These are phyloP conservation scores for Arabidopsis suecica DNA, from an alignment of 345 rosid species.

Conservation along the genomic window DNA sequence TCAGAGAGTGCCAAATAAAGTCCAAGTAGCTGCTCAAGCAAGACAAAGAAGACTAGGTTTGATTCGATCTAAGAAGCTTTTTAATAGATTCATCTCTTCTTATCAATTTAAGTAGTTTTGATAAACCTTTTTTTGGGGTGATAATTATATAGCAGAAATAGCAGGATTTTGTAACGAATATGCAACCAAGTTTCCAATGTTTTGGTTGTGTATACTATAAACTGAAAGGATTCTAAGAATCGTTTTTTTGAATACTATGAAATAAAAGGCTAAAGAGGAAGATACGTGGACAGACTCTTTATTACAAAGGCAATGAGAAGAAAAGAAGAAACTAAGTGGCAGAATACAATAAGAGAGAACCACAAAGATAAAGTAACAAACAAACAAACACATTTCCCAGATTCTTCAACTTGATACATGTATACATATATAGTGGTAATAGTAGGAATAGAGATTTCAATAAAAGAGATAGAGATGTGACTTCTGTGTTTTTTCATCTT, in stretches of 20 bases:
- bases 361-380: not conserved
- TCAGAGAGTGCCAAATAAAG: not conserved
- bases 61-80: conserved; percentile 35
- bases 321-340: conserved; percentile 30
- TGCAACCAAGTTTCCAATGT: conserved; percentile 16
- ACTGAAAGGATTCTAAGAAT: conserved; percentile 6
- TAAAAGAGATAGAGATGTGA: not conserved
- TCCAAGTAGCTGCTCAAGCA: conserved; percentile 41
- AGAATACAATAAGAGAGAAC: conserved; percentile 27
- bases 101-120: not conserved
- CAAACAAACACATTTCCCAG: conserved; percentile 23
- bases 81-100: conserved; percentile 9
- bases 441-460: not conserved
- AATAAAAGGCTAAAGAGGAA: not conserved
- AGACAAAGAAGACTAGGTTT: conserved; percentile 37
- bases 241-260: not conserved
- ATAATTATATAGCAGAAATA: not conserved
- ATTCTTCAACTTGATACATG: conserved; percentile 24
- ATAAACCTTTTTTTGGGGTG: not conserved
- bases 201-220: not conserved
- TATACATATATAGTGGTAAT: conserved; percentile 9
- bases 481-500: not conserved
- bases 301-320: conserved; percentile 25
- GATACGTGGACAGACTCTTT: conserved; percentile 15
- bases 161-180: conserved; percentile 20